Evolutionary conservation across 768 basidiomycete species (phyloP).

Genomic region (Lentinus tigrinus): DNA sequence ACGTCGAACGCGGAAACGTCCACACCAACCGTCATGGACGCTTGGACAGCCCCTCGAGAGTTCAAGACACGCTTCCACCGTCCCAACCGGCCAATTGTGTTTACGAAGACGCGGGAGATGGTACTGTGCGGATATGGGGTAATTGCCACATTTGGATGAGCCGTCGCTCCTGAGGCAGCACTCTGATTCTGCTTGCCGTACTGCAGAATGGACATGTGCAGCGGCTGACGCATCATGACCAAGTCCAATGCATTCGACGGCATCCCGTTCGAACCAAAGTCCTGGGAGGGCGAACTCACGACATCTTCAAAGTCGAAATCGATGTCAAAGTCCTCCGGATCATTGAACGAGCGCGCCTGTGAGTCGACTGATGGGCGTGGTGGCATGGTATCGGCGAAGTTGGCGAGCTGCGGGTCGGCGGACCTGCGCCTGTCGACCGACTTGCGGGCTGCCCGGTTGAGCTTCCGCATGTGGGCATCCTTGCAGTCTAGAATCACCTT

Average conservation of each 20-base stretch:
- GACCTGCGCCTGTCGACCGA: conserved; percentile 17
- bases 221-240: conserved; percentile 63
- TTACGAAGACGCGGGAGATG: conserved; percentile 73
- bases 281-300: conserved; percentile 16
- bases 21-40: conserved; percentile 37
- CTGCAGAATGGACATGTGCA: conserved; percentile 50
- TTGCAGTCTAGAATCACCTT: conserved; percentile 85
- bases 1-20: conserved; percentile 73
- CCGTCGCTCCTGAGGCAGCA: conserved; percentile 21
- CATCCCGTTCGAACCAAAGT: conserved; percentile 8
- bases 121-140: conserved; percentile 59
- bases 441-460: conserved; percentile 30
- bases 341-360: conserved; percentile 31
- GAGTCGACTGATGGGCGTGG: conserved; percentile 15
- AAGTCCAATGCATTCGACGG: conserved; percentile 49
- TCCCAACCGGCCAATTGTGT: conserved; percentile 80
- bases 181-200: conserved; percentile 38
- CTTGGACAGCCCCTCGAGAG: conserved; percentile 36
- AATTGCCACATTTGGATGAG: conserved; percentile 41
- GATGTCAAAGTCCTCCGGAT: conserved; percentile 63
- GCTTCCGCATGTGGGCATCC: conserved; percentile 46
- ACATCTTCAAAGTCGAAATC: conserved; percentile 68
- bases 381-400: conserved; percentile 2
- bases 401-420: conserved; percentile 20
- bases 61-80: conserved; percentile 81